phyloP scores from a whole-genome alignment of 1,139 yeast genomes.

The Magnusiomyces paraingens region DNA sequence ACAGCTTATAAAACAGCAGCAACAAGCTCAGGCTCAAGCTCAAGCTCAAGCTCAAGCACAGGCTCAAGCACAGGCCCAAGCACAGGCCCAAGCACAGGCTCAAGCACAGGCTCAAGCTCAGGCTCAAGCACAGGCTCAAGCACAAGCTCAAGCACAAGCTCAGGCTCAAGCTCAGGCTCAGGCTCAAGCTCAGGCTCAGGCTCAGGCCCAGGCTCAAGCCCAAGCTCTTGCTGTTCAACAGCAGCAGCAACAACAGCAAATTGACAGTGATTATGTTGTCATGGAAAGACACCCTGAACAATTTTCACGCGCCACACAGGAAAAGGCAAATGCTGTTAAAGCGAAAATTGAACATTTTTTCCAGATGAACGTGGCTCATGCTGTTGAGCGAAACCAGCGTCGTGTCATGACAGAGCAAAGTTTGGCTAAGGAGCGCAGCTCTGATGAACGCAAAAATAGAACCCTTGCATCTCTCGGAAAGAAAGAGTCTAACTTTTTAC shows the following conservation, averaged over 20 bases:
- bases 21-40: slow-evolving; percentile 12
- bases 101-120: neutral
- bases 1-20: slow-evolving; percentile 18
- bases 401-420: slow-evolving; percentile 56
- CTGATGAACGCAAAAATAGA: slow-evolving; percentile 63
- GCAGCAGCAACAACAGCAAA: slow-evolving; percentile 13
- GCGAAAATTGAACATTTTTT: slow-evolving; percentile 59
- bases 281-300: slow-evolving; percentile 85
- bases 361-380: slow-evolving; percentile 63
- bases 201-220: slow-evolving; percentile 13
- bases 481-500: slow-evolving; percentile 58
- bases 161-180: slow-evolving; percentile 15
- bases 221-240: slow-evolving; percentile 15
- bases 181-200: slow-evolving; percentile 15
- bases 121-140: slow-evolving; percentile 17
- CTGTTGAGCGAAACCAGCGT: slow-evolving; percentile 65
- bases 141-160: slow-evolving; percentile 18
- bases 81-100: too few species aligned
- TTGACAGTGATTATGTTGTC: slow-evolving; percentile 45
- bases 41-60: slow-evolving; percentile 18
- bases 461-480: slow-evolving; percentile 59
- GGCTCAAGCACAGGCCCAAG: slow-evolving; percentile 12
- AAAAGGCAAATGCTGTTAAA: slow-evolving; percentile 58
- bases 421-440: slow-evolving; percentile 49
- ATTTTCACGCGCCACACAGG: slow-evolving; percentile 49